Conservation (phyloP, 2,329 filamentous ascomycete species). For the Phoma sp. region DNA sequence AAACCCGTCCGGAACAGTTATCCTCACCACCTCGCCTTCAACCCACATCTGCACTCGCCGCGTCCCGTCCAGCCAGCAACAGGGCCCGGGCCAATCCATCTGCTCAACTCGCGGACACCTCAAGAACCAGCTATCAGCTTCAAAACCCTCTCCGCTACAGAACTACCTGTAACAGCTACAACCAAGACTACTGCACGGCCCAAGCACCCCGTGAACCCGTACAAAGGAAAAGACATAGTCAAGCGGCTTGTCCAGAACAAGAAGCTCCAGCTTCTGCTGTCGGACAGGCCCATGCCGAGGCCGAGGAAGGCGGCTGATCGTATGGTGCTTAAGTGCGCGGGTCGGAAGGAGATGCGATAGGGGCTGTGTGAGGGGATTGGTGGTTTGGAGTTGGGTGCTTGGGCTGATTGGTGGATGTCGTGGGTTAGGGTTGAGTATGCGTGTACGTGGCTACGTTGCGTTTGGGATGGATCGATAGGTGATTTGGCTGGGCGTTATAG, state of each 20-base stretch:
- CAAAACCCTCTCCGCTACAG: background rate
- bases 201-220: slow-evolving; percentile 15
- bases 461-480: too few relatives aligned
- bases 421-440: too few relatives aligned
- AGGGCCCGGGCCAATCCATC: slow-evolving; percentile 4
- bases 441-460: too few relatives aligned
- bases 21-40: background rate
- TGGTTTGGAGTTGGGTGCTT: too few relatives aligned
- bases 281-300: slow-evolving; percentile 17
- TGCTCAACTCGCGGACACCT: background rate
- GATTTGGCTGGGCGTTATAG: too few relatives aligned
- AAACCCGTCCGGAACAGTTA: background rate
- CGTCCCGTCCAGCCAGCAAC: slow-evolving; percentile 5
- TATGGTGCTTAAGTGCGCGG: slow-evolving; percentile 10
- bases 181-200: background rate
- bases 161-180: background rate
- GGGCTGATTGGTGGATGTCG: too few relatives aligned
- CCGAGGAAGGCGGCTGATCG: slow-evolving; percentile 18
- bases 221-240: slow-evolving; percentile 23
- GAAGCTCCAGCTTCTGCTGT: slow-evolving; percentile 26
- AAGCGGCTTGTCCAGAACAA: slow-evolving; percentile 26
- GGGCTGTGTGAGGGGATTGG: background rate
- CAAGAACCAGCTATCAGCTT: background rate
- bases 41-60: background rate
- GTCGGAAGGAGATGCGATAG: slow-evolving; percentile 1